These are phyloP conservation scores for Lippia alba DNA, from an alignment of 305 asterid species.

Conservation along the genomic window DNA sequence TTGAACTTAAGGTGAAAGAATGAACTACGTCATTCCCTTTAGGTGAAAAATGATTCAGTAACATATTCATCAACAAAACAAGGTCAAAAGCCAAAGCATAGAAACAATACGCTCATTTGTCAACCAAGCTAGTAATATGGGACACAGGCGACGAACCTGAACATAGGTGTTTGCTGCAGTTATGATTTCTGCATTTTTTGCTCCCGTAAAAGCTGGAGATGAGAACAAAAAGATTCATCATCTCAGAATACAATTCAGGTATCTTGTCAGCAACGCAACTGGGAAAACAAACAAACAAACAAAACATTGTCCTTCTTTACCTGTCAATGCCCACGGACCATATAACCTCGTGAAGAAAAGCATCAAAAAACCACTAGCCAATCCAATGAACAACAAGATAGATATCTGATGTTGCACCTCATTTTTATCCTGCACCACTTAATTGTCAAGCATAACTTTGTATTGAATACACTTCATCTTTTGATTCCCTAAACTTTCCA, in stretches of 20 bases:
- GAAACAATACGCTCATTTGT: neutral
- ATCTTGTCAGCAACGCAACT: neutral
- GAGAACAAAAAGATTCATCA: conserved; percentile 31
- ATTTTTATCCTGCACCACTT: conserved; percentile 67
- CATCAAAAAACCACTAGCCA: conserved; percentile 81
- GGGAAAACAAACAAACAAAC: too few species aligned
- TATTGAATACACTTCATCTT: conserved; percentile 1
- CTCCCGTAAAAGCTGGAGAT: conserved; percentile 85
- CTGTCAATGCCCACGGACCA: conserved; percentile 78
- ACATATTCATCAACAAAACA: conserved; percentile 3
- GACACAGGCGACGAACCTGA: conserved; percentile 54
- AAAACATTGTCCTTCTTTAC: conserved; percentile 49
- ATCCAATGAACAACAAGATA: conserved; percentile 77
- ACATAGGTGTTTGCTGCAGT: conserved; percentile 89
- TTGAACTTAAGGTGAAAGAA: conserved; percentile 13
- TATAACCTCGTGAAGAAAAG: conserved; percentile 70
- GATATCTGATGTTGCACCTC: conserved; percentile 97
- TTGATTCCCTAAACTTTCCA: neutral
- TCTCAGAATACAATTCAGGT: conserved; percentile 15
- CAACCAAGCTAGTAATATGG: neutral
- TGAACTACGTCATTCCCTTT: conserved; percentile 5
- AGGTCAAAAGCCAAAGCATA: neutral
- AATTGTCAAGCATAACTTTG: conserved; percentile 30
- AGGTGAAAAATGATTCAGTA: conserved; percentile 10
- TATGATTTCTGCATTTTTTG: conserved; percentile 67